Evolutionary conservation across 2,329 filamentous ascomycete genomes (phyloP).

Genomic region (Cucurbitaria berberidis): DNA sequence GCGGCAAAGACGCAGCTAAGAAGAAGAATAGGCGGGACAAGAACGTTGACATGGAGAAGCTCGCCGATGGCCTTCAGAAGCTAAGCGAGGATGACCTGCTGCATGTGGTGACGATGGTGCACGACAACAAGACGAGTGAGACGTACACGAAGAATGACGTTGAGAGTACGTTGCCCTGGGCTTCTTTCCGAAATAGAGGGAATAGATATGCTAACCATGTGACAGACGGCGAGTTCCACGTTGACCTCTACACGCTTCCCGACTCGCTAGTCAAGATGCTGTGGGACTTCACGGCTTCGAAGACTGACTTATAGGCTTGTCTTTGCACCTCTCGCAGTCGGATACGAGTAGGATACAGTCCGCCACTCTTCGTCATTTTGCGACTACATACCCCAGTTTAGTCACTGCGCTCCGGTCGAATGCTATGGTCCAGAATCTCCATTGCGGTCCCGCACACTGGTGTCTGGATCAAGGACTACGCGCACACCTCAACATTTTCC

Average conservation of each 20-base stretch:
- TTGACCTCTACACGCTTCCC: constrained; percentile 96
- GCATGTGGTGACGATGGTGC: constrained; percentile 95
- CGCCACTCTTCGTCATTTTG: neutral
- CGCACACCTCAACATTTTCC: neutral
- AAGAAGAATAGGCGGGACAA: constrained; percentile 76
- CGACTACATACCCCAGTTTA: neutral
- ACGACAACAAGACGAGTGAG: constrained; percentile 92
- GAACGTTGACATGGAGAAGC: constrained; percentile 90
- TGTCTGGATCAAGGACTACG: neutral
- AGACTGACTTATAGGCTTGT: constrained; percentile 39
- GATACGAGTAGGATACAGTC: neutral
- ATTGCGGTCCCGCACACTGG: neutral
- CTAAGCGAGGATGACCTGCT: constrained; percentile 91
- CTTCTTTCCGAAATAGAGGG: no score
- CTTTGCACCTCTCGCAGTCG: neutral
- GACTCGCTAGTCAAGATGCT: constrained; percentile 89
- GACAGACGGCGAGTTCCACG: constrained; percentile 92
- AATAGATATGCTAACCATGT: constrained; percentile 24
- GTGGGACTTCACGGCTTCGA: constrained; percentile 76
- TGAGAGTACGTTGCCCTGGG: constrained; percentile 70
- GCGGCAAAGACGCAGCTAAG: constrained; percentile 72
- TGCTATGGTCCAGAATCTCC: neutral
- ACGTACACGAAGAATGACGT: constrained; percentile 98
- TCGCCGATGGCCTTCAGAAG: constrained; percentile 88
- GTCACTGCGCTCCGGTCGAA: neutral